Base-by-base conservation (phyloP, 495 filamentous ascomycete species). In the Penicillium taxi region DNA sequence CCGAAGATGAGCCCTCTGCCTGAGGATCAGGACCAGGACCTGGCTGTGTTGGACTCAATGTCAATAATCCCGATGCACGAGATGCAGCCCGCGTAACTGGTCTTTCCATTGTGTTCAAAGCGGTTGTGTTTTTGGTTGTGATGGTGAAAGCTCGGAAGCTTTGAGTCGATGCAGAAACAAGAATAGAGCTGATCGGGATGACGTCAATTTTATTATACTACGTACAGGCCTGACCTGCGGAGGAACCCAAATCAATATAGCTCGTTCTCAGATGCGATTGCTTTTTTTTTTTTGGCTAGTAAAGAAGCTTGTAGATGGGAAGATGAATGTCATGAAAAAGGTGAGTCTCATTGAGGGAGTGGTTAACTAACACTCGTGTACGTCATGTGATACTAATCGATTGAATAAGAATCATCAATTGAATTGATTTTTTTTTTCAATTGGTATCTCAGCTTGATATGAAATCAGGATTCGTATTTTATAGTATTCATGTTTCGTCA, bases 391-490 rank as follows among this genome's bases (percentile, higher is more conserved):
- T n/a, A n/a, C n/a, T n/a, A n/a, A n/a, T n/a, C n/a, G n/a, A 12
- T 9, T 19, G 1, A 9, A 32, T 14, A 9, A 6, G 9, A 6
- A 9, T 3, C 8, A 6, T 34, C 11, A 23, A 22, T 18, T 3
- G 14, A 19, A 13, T 1, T 8, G 8, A 22, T 12, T 37, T 37
- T 28, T 37, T 15, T 9, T 37, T 37, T 16, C 14, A 35, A 39
- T 35, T 44, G 42, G 42, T 44, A 44, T 44, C 42, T 34, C 12
- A 18, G 5, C 30, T 38, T 18, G 26, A 29, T 9, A 29, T 21
- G 14, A 29, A 15, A 29, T 9, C 5, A 6, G 24, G 28, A 29
- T 34, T 38, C 23, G 20, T 35, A 41, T 46, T 34, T 32, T 37
- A 20, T 32, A 17, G 14, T 16, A 30, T 14, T 16, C 17, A 12